These are phyloP conservation scores for Colletotrichum euphorbiae DNA, from an alignment of 2,329 filamentous ascomycete species.

Conservation along the genomic window DNA sequence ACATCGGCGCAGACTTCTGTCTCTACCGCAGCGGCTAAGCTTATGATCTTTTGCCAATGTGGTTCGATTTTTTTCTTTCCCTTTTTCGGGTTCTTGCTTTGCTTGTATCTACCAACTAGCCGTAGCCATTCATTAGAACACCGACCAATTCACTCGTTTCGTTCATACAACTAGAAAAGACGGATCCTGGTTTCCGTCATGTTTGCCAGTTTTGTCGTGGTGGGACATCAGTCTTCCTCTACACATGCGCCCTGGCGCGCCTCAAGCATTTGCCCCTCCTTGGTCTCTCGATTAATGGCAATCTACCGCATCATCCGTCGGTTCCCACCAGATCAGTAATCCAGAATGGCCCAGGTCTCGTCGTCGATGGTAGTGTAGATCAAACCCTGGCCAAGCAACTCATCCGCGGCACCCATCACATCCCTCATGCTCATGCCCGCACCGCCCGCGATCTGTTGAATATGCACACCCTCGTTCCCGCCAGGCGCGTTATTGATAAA, in stretches of 20 bases:
- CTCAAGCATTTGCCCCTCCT: background rate
- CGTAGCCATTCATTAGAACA: slow-evolving; percentile 40
- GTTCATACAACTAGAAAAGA: slow-evolving; percentile 22
- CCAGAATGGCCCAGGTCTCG: slow-evolving; percentile 88
- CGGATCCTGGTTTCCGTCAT: background rate
- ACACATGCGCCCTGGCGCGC: background rate
- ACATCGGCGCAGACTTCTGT: slow-evolving; percentile 24
- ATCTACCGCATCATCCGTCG: background rate
- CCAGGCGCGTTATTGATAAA: slow-evolving; percentile 75
- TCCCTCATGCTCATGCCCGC: slow-evolving; percentile 75
- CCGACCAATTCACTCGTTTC: slow-evolving; percentile 28
- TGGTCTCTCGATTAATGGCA: background rate
- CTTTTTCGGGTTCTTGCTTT: slow-evolving; percentile 15
- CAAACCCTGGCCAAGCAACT: slow-evolving; percentile 77
- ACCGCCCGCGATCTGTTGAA: slow-evolving; percentile 78
- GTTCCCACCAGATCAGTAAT: slow-evolving; percentile 59
- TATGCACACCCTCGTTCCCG: slow-evolving; percentile 85
- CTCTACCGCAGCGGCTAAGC: background rate
- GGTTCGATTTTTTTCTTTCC: background rate
- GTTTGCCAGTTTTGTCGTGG: slow-evolving; percentile 3
- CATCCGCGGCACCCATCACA: slow-evolving; percentile 82
- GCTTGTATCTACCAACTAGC: slow-evolving; percentile 35
- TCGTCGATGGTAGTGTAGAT: slow-evolving; percentile 96
- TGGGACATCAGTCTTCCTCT: background rate
- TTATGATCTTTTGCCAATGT: slow-evolving; percentile 9